Evolutionary conservation across 2,329 filamentous ascomycete species (phyloP), one percentile per base, ranked within the genome.

Genomic region (Hypoxylon sp.): DNA sequence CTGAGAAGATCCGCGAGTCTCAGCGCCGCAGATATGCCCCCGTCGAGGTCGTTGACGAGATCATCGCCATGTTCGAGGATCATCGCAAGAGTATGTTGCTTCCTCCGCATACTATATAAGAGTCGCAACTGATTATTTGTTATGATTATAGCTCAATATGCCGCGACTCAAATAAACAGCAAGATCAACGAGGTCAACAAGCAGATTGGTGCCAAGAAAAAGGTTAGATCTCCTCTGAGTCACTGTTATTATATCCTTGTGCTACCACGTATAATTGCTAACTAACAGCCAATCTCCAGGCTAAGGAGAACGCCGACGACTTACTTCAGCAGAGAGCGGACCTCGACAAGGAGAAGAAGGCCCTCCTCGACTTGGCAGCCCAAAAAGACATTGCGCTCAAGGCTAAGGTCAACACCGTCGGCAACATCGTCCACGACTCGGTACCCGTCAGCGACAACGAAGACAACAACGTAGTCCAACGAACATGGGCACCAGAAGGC

Each of bases 151-250:
- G 87, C 91, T 57, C 87, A 92, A 66, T 96, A 95, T 76, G 88
- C 87, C 58, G 91, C 90, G 6, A 93, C 90, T 19, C 93, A 97
- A 78, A 87, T 96, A 72, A 91, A 91, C 71, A 89, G 89, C 74
- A 89, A 92, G 82, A 94, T 97, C 80, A 98, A 98, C 81, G 89
- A 87, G 19, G 87, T 93, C 29, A 92, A 97, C 79, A 97, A 97
- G 81, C 89, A 94, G 78, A 97, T 98, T 76, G 93, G 92, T 16
- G 83, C 87, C 75, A 96, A 95, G 85, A 97, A 97, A 84, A 97
- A 97, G 90, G 89, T 88, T 71, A 65, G 74, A 60, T 54, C 43
- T 34, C 34, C 16, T 62, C 61, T 72, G 68, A 74, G 63, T 67
- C 61, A 64, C 58, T 51, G 29, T 68, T 68, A n/a, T 32, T 48